Base-by-base conservation (phyloP, 1,284 basidiomycete genomes). In the Exobasidium rhododendri region DNA sequence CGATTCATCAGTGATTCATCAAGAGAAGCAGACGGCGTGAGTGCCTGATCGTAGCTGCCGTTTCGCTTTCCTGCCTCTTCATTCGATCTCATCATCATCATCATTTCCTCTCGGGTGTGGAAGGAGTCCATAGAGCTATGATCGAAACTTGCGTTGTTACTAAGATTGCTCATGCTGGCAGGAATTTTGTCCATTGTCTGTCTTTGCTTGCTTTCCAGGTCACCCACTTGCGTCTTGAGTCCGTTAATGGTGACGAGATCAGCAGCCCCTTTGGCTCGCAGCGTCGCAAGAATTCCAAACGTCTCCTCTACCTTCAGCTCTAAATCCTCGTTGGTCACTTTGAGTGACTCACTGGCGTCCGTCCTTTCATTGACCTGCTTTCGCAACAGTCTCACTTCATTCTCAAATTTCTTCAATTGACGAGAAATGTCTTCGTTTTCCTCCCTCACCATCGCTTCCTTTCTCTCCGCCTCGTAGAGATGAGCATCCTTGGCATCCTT, bases 181-280 rank as follows among this genome's bases (percentile, higher is more conserved):
- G 61, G 90, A 89, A 68, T 85, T 85, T 97, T 92, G 80, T 98
- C 94, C 30, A 93, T 84, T 24, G 86, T 86, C 52, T 97, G 91
- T 82, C 97, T 93, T 67, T 97, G 88, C 78, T 97, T 92, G 81
- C 97, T 92, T 82, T 93, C 94, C 86, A 88, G 94, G 64, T 91
- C 91, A 56, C 85, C 83, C 81, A 67, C 32, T 47, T 50, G 89
- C 87, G 84, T 35, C 56, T 63, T 56, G 6, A 68, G 62, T 26
- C 56, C 57, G 4, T 35, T 40, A 22, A 64, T 54, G 20, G 62
- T 65, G 40, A 51, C 30, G 22, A 44, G 54, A 30, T 55, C 55
- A 3, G 60, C 49, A 13, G 53, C 54, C 13, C 50, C 32, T 47
- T 61, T 54, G 4, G 50, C 50, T 24, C 29, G 28, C 24, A 40